phyloP scores from a whole-genome alignment of 257 asterid genomes.

The Craterostigma plantagineum region DNA sequence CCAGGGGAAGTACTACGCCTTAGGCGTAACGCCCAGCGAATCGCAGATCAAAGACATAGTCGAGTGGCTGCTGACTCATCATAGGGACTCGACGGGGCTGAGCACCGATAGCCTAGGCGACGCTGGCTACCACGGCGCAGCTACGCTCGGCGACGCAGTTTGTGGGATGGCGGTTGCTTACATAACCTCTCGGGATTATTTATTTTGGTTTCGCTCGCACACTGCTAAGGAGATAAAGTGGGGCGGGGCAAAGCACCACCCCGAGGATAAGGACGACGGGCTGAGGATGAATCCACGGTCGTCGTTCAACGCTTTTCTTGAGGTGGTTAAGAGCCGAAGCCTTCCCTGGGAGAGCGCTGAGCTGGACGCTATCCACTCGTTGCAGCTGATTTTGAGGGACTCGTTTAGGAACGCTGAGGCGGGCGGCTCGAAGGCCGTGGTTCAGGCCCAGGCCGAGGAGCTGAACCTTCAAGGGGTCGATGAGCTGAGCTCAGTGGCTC shows the following conservation, averaged over 20 bases:
- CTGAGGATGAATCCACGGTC: slow-evolving; percentile 57
- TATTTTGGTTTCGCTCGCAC: slow-evolving; percentile 51
- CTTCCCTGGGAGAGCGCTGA: slow-evolving; percentile 89
- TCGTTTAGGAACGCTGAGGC: slow-evolving; percentile 6
- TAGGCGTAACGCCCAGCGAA: slow-evolving; percentile 36
- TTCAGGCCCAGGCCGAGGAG: too few species aligned
- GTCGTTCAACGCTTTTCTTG: slow-evolving; percentile 74
- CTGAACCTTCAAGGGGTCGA: slow-evolving; percentile 7
- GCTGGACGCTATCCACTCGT: slow-evolving; percentile 70
- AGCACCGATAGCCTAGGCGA: slow-evolving; percentile 45
- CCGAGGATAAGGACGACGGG: slow-evolving; percentile 39
- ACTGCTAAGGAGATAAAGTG: slow-evolving; percentile 40
- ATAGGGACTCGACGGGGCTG: slow-evolving; percentile 45
- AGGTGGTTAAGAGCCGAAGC: slow-evolving; percentile 79
- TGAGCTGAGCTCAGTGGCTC: slow-evolving; percentile 36
- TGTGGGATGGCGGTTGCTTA: slow-evolving; percentile 48
- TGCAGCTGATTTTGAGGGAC: slow-evolving; percentile 57
- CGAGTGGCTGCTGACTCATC: slow-evolving; percentile 26
- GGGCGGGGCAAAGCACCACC: slow-evolving; percentile 65
- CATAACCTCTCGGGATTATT: slow-evolving; percentile 23
- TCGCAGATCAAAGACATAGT: slow-evolving; percentile 31
- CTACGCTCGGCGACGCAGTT: slow-evolving; percentile 36
- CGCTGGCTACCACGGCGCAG: slow-evolving; percentile 45
- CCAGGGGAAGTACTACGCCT: slow-evolving; percentile 29
- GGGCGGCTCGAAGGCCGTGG: too few species aligned